Conservation (phyloP, 129 eudicot genomes). For the Escallonia herrerae region DNA sequence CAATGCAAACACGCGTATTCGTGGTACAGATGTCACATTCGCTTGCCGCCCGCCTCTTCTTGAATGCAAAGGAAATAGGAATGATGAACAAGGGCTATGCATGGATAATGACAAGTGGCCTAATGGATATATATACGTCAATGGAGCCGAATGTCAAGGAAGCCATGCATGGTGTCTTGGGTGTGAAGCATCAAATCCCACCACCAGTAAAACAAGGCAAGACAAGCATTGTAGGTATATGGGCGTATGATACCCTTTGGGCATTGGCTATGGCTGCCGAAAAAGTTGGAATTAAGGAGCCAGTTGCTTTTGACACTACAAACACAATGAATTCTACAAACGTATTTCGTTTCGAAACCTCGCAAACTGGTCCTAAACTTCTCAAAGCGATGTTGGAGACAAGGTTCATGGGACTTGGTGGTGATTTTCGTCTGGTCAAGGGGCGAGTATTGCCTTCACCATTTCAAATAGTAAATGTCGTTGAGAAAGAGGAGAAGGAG, state of each 20-base stretch:
- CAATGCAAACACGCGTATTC: too few species aligned
- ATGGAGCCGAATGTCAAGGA: background rate
- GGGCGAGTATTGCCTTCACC: slow-evolving; percentile 8
- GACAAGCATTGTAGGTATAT: slow-evolving; percentile 24
- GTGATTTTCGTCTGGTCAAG: slow-evolving; percentile 13
- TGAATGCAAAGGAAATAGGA: slow-evolving; percentile 6
- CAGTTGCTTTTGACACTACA: background rate
- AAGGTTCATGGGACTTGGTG: slow-evolving; percentile 20
- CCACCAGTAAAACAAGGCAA: too few species aligned
- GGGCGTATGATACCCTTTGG: slow-evolving; percentile 51
- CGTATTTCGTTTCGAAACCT: background rate
- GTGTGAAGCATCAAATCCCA: too few species aligned
- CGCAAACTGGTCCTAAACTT: slow-evolving; percentile 3
- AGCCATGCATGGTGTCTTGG: background rate
- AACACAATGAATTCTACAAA: background rate
- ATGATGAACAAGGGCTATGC: background rate
- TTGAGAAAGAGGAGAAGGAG: slow-evolving; percentile 3
- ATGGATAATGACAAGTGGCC: too few species aligned
- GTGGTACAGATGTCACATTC: background rate
- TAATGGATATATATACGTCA: too few species aligned
- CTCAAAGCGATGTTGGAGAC: slow-evolving; percentile 9
- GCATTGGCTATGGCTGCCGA: slow-evolving; percentile 55
- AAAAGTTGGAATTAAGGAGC: slow-evolving; percentile 2
- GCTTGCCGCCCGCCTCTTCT: slow-evolving; percentile 1
- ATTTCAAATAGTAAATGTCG: slow-evolving; percentile 5